These are phyloP conservation scores for Capsella bursapastoris DNA, from an alignment of 345 rosid species.

Conservation along the genomic window DNA sequence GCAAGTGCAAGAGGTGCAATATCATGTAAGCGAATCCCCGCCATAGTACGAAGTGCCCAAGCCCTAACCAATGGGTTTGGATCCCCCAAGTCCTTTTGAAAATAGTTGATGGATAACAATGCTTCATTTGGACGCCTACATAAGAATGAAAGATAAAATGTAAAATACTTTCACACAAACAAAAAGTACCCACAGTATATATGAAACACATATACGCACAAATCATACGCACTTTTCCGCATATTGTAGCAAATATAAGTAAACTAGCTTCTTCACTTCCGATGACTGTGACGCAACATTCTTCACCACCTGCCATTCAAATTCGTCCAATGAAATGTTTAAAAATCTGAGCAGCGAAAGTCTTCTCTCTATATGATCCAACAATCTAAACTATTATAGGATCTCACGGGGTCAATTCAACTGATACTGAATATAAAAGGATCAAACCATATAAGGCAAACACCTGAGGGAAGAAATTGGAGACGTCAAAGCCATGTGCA, in stretches of 20 bases:
- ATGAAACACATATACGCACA: background rate
- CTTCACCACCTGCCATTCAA: conserved; percentile 76
- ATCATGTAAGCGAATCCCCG: conserved; percentile 86
- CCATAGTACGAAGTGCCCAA: conserved; percentile 98
- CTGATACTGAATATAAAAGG: background rate
- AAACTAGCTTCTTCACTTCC: conserved; percentile 97
- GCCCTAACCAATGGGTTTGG: conserved; percentile 94
- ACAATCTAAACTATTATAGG: background rate
- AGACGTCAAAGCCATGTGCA: conserved; percentile 93
- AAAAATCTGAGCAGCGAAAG: background rate
- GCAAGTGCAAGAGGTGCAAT: conserved; percentile 88
- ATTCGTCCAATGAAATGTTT: conserved; percentile 4
- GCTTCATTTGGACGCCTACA: conserved; percentile 98
- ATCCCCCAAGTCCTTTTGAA: conserved; percentile 97
- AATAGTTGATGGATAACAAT: conserved; percentile 86
- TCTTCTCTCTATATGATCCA: background rate
- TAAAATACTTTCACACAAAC: conserved; percentile 5
- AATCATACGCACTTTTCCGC: conserved; percentile 76
- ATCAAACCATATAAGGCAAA: background rate
- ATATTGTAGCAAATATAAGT: conserved; percentile 91
- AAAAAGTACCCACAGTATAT: background rate
- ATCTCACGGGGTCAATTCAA: background rate
- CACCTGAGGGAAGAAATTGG: conserved; percentile 98
- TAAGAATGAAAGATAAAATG: conserved; percentile 14
- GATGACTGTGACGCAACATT: conserved; percentile 91